Base-by-base conservation (phyloP, 805 yeast genomes). In the Zygosaccharomyces bisporus region DNA sequence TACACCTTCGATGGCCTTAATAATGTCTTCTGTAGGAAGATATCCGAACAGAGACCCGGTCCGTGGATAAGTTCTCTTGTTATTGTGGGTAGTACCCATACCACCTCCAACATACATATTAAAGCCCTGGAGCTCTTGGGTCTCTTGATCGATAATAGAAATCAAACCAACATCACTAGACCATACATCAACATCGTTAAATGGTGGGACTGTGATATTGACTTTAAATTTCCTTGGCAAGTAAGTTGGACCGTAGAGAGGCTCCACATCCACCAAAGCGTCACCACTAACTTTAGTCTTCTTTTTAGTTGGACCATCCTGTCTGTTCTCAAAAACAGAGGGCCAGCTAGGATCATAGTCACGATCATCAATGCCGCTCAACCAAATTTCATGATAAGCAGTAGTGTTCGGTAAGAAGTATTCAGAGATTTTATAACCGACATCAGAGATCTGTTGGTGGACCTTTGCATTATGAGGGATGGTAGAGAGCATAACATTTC, bases 51-150 rank as follows among this genome's bases (percentile, higher is more conserved):
- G 70, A 14, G 95, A 83, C 51, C 96, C 98, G 4, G 95, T 79
- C 70, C 98, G 79, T 58, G 98, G 98, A 64, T 91, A 91, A 0
- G 98, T 91, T 75, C 91, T 91, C 61, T 83, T 84, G 73, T 91
- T 91, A 76, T 90, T 91, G 67, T 91, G 98, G 10, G 98, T 91
- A 33, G 95, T 79, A 58, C 98, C 98, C 98, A 91, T 91, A 75
- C 98, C 98, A 72, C 98, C 98, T 67, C 98, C 98, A 52, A 83
- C 95, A 49, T 85, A 76, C 42, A 91, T 79, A 60, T 91, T 91
- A 75, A 79, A 91, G 45, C 98, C 98, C 47, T 74, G 63, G 35
- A 84, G 78, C 14, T 77, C 74, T 43, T 74, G 68, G 58, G 81
- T 75, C 38, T 68, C 66, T 55, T 77, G 79, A 52, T 79, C 80